Evolutionary conservation across 768 basidiomycete genomes (phyloP), one percentile per base, ranked within the genome.

Genomic region (Auricularia cornea): DNA sequence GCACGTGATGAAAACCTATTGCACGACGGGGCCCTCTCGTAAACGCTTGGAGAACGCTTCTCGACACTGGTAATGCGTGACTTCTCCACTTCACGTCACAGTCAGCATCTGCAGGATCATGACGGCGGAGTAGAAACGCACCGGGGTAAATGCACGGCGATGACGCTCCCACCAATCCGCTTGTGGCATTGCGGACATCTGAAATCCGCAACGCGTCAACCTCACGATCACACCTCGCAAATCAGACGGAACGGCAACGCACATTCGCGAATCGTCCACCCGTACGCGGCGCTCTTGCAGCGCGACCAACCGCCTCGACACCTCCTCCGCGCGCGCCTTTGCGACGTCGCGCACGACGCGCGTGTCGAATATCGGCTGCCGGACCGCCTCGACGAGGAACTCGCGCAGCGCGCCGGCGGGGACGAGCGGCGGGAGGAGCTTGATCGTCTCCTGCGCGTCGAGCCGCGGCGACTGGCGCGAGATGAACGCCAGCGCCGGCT

Each of bases 171-270:
- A 4, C 95, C 95, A 28, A 98, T 77, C 18, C 95, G 85, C 69
- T 98, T 98, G 71, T 94, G 91, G 70, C 96, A 98, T 72, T 95
- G 91, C 1, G 95, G 95, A 68, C 95, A 98, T 75, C 94, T 96
- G 66, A 18, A 65, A 62, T 63, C 0, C 30, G 16, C 38, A 56
- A n/a, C 60, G 26, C 23, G 62, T 51, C 44, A 57, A 65, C 23
- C 59, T 59, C 62, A 61, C 62, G 20, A 59, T 41, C 59, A 14
- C 44, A n/a, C n/a, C n/a, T n/a, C n/a, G n/a, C 8, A 26, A 18
- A 14, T 12, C 18, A 12, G 30, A 38, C 59, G 16, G 35, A 35
- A 61, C 14, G 51, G 32, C 54, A 4, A 82, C 91, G 66, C 68
- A 97, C 95, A 98, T 94, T 68, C 97, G 83, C 70, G 86, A 89